phyloP scores from a whole-genome alignment of 371 early-diverging fungal genomes.

The Paraphysoderma sedebokerense region DNA sequence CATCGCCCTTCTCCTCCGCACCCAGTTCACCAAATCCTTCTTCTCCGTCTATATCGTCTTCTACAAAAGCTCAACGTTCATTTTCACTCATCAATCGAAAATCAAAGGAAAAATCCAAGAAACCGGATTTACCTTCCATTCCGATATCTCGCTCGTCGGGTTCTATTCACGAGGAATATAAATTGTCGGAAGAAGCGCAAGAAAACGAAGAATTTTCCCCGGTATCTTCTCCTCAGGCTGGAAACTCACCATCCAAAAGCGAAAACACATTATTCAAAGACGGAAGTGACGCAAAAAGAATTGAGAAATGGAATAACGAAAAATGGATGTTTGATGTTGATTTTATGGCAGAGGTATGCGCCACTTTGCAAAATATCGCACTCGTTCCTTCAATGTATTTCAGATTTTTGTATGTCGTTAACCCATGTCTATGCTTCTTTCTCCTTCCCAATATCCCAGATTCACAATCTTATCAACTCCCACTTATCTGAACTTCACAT shows the following conservation, averaged over 20 bases:
- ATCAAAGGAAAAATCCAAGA: too few relatives aligned
- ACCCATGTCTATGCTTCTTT: constrained; percentile 5
- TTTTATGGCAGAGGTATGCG: neutral
- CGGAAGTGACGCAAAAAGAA: too few relatives aligned
- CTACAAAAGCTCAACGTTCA: neutral
- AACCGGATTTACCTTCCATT: too few relatives aligned
- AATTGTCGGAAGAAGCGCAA: too few relatives aligned
- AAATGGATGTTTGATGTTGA: neutral
- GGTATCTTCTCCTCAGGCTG: too few relatives aligned
- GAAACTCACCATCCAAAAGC: too few relatives aligned
- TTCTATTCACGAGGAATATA: too few relatives aligned
- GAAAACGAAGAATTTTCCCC: too few relatives aligned
- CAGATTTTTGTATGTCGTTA: neutral
- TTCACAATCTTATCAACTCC: constrained; percentile 39
- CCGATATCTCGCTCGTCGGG: too few relatives aligned
- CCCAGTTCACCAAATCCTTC: constrained; percentile 3
- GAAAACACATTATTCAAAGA: too few relatives aligned
- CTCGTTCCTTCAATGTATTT: neutral
- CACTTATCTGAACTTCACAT: constrained; percentile 76
- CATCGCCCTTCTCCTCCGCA: constrained; percentile 5
- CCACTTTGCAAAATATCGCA: neutral
- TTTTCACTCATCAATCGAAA: neutral
- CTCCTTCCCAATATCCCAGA: constrained; percentile 16
- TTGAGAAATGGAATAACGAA: neutral
- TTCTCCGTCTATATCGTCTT: constrained; percentile 12